These are phyloP conservation scores for Microbotryum violaceum DNA, from an alignment of 1,284 basidiomycete species.

Conservation along the genomic window DNA sequence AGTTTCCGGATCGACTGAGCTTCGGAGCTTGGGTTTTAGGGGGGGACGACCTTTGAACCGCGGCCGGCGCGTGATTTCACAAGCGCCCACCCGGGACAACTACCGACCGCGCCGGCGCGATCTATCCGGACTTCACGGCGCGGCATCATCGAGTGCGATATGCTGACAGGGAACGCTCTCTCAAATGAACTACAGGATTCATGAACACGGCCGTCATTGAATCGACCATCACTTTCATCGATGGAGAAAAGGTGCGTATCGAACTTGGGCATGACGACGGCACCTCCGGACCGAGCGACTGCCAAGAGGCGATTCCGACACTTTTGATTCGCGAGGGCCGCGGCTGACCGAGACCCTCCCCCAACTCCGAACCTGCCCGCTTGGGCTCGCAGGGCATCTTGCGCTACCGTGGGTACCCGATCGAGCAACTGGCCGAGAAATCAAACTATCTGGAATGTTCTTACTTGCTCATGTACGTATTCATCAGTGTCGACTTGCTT, in stretches of 20 bases:
- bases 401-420: conserved; percentile 65
- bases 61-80: not conserved
- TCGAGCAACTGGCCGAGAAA: conserved; percentile 72
- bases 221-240: conserved; percentile 76
- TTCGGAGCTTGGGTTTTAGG: no score
- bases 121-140: no score
- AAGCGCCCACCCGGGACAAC: not conserved
- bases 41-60: not conserved
- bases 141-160: not conserved
- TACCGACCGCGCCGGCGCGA: no score
- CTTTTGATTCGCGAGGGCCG: not conserved
- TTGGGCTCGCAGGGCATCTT: conserved; percentile 14
- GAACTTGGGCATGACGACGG: not conserved
- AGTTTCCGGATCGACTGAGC: not conserved
- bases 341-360: not conserved
- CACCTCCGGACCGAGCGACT: not conserved
- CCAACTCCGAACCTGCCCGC: not conserved
- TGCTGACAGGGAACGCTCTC: not conserved
- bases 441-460: conserved; percentile 72
- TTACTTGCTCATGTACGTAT: conserved; percentile 54
- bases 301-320: no score
- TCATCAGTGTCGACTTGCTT: not conserved
- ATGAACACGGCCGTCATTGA: conserved; percentile 77
- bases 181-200: conserved; percentile 51
- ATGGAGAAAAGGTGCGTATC: conserved; percentile 61